Conservation (phyloP, 108 stramenopile genomes). For the Schizochytrium sp. region DNA sequence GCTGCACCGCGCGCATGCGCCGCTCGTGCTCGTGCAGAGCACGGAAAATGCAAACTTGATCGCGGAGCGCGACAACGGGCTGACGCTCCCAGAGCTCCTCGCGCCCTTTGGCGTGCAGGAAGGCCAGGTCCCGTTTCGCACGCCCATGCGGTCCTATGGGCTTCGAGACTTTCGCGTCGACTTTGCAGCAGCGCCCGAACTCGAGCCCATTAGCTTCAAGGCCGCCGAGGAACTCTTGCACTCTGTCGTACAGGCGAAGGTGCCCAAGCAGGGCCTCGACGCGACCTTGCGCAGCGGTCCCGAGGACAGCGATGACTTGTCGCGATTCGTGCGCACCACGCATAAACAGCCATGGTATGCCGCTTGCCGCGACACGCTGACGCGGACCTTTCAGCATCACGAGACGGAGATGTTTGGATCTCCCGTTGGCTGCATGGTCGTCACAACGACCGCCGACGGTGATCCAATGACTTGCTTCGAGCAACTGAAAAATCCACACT, state of each 20-base stretch:
- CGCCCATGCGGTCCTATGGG: not conserved
- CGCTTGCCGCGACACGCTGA: not conserved
- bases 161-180: not conserved
- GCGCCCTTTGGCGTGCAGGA: not conserved
- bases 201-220: not conserved
- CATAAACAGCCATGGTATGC: not conserved
- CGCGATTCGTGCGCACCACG: not conserved
- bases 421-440: not conserved
- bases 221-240: not conserved
- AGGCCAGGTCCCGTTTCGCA: not conserved
- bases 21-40: not conserved
- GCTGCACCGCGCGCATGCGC: not conserved
- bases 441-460: not conserved
- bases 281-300: not conserved
- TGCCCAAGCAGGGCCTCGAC: not conserved
- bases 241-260: not conserved
- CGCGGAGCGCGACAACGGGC: not conserved
- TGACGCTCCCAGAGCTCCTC: not conserved
- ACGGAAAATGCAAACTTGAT: not conserved
- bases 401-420: constrained; percentile 9
- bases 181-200: not conserved
- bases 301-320: not conserved
- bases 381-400: not conserved
- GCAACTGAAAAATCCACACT: not conserved
- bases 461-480: not conserved